phyloP scores from a whole-genome alignment of 106 monocot species.

The Dactylorhiza incarnata region DNA sequence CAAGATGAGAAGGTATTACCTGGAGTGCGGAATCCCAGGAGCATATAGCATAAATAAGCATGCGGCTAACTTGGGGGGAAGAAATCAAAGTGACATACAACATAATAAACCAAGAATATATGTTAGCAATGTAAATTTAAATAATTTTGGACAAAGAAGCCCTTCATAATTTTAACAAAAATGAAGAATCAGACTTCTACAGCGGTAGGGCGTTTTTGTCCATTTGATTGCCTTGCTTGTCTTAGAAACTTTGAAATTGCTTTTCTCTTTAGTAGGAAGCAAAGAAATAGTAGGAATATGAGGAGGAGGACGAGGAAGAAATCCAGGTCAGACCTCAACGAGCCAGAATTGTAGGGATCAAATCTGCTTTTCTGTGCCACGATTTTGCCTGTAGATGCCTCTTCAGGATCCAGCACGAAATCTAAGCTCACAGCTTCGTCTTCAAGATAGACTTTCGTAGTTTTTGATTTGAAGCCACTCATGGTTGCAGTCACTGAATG shows the following conservation, averaged over 20 bases:
- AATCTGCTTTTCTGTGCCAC: not conserved
- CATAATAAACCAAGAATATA: too few relatives aligned
- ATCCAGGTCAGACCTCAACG: constrained; percentile 15
- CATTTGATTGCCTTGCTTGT: constrained; percentile 19
- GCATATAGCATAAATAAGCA: too few relatives aligned
- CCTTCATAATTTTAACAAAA: too few relatives aligned
- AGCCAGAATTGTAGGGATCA: constrained; percentile 27
- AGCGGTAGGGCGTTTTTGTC: constrained; percentile 12
- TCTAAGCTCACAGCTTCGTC: constrained; percentile 56
- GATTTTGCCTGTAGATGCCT: not conserved
- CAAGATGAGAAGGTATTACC: too few relatives aligned
- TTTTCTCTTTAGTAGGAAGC: constrained; percentile 55
- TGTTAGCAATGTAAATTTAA: too few relatives aligned
- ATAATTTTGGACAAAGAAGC: too few relatives aligned
- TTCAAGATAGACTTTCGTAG: constrained; percentile 46
- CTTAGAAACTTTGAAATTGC: constrained; percentile 22
- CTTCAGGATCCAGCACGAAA: constrained; percentile 67
- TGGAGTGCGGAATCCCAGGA: too few relatives aligned
- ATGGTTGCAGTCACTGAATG: constrained; percentile 56
- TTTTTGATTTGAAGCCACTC: constrained; percentile 58
- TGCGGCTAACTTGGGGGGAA: too few relatives aligned
- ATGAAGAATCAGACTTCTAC: not conserved
- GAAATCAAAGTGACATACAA: too few relatives aligned
- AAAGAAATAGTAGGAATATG: constrained; percentile 36
- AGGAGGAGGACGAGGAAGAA: constrained; percentile 27